These are phyloP conservation scores for Fraxinus baroniana DNA, from an alignment of 305 asterid species.

Conservation along the genomic window DNA sequence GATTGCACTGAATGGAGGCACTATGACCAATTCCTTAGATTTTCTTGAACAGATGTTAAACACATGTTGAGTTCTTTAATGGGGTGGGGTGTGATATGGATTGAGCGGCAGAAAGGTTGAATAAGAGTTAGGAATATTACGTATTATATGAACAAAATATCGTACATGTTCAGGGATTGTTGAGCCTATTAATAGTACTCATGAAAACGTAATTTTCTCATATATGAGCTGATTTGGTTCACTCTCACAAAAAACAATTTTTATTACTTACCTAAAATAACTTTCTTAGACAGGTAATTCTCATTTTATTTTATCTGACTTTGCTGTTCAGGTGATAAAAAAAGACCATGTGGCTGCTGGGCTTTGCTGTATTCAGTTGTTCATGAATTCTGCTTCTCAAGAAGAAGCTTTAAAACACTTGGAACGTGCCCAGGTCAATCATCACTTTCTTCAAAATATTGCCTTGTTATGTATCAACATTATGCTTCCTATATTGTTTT, in stretches of 20 bases:
- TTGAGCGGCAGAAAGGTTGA: not conserved
- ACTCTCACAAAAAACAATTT: not conserved
- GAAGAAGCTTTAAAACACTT: slow-evolving; percentile 88
- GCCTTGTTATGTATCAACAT: slow-evolving; percentile 13
- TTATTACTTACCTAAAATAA: not conserved
- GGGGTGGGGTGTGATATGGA: not conserved
- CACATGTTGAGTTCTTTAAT: not conserved
- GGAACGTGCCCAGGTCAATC: slow-evolving; percentile 77
- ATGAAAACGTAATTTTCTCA: not conserved
- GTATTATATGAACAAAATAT: not conserved
- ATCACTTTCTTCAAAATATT: not conserved
- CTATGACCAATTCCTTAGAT: not conserved
- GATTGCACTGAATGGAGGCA: not conserved
- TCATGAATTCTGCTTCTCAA: slow-evolving; percentile 88
- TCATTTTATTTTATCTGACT: slow-evolving; percentile 22
- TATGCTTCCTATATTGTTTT: slow-evolving; percentile 14
- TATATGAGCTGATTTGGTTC: not conserved
- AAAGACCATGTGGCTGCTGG: slow-evolving; percentile 97
- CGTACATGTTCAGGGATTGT: not conserved
- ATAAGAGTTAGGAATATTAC: not conserved
- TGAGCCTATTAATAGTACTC: not conserved
- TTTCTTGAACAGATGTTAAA: not conserved
- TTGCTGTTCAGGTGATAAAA: slow-evolving; percentile 71
- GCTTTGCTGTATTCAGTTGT: slow-evolving; percentile 93
- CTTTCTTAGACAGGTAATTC: slow-evolving; percentile 6